These are phyloP conservation scores for Conoideocrella luteorostrata DNA, from an alignment of 2,329 filamentous ascomycete genomes.

Conservation along the genomic window DNA sequence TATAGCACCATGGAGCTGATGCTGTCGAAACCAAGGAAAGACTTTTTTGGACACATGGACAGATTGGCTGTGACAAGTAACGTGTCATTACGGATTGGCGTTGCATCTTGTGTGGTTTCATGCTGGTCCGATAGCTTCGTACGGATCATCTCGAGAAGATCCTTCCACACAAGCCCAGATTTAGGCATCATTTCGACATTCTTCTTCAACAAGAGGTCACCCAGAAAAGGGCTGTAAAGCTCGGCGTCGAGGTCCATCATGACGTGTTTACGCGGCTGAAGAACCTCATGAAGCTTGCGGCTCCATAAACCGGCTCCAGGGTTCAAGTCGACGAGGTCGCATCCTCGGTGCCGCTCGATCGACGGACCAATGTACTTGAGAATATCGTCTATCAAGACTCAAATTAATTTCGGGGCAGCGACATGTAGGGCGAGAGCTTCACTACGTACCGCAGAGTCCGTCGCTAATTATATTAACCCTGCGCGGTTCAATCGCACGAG, in stretches of 20 bases:
- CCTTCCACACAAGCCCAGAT: conserved; percentile 53
- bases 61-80: conserved; percentile 69
- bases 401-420: background rate
- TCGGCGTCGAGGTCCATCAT: conserved; percentile 66
- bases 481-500: conserved; percentile 19
- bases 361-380: conserved; percentile 62
- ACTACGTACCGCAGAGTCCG: conserved; percentile 41
- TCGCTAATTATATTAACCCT: conserved; percentile 49
- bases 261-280: conserved; percentile 76
- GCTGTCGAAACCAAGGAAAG: conserved; percentile 47
- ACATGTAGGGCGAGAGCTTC: background rate
- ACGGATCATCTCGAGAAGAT: conserved; percentile 48
- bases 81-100: conserved; percentile 57
- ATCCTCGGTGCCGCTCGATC: conserved; percentile 64
- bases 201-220: conserved; percentile 44
- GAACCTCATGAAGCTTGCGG: conserved; percentile 61
- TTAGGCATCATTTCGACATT: conserved; percentile 46
- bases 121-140: conserved; percentile 50
- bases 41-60: conserved; percentile 43
- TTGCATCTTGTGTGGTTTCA: conserved; percentile 27
- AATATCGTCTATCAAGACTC: conserved; percentile 51
- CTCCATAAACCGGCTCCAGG: conserved; percentile 79
- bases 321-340: conserved; percentile 82
- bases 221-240: conserved; percentile 55
- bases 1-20: conserved; percentile 52